Conservation (phyloP, 495 filamentous ascomycete genomes). For the Lasiosphaeris hirsuta region DNA sequence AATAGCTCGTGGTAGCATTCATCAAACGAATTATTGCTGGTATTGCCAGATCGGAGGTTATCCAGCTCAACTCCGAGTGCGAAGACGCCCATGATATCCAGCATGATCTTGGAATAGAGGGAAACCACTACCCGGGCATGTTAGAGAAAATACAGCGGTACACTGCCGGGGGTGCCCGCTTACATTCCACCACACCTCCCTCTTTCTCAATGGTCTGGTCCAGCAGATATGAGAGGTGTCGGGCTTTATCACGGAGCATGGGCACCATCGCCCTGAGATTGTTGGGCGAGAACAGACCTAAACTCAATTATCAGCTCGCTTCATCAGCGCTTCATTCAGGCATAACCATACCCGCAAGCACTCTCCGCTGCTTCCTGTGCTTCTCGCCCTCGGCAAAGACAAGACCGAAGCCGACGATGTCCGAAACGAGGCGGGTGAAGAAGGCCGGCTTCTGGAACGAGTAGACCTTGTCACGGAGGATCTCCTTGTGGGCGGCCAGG, state of each 20-base stretch:
- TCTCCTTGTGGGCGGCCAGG: background rate
- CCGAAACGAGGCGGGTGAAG: background rate
- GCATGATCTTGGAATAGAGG: conserved; percentile 37
- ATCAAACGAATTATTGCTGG: conserved; percentile 3
- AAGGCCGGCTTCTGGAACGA: conserved; percentile 7
- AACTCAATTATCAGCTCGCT: background rate
- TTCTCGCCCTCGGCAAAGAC: conserved; percentile 7
- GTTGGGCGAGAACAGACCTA: background rate
- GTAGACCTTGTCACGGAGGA: background rate
- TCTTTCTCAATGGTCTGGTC: background rate
- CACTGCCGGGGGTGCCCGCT: background rate
- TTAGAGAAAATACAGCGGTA: background rate
- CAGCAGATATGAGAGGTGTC: background rate
- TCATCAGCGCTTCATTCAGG: background rate
- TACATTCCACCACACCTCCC: background rate
- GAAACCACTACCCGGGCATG: background rate
- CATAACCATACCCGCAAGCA: background rate
- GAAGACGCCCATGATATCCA: conserved; percentile 68
- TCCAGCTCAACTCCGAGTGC: conserved; percentile 67
- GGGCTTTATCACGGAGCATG: background rate
- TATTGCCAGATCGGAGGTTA: conserved; percentile 34
- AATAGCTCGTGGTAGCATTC: conserved; percentile 19
- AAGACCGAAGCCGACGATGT: background rate
- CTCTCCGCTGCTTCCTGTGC: conserved; percentile 2
- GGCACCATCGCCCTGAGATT: conserved; percentile 2